Evolutionary conservation across 305 asterid genomes (phyloP), one percentile per base, ranked within the genome.

Genomic region (Euphrasia arctica): DNA sequence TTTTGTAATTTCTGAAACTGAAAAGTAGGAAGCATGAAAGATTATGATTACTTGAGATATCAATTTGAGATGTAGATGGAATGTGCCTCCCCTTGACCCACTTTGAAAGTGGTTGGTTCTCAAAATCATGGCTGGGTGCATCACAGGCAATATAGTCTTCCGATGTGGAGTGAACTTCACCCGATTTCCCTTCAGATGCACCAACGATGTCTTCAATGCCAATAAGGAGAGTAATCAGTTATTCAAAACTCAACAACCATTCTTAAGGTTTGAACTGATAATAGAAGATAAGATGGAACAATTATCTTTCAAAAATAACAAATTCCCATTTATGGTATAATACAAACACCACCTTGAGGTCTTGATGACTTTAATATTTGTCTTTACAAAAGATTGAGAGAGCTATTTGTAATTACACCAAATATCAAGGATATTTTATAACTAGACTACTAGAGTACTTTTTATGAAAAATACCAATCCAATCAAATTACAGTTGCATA

Each of bases 31-130:
- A 50, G 39, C 29, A 54, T 9, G 58, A 50, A 50, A 54, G 11
- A 62, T 29, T 5, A 13, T 58, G 68, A 67, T 86, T 84, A 86
- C 98, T 74, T 61, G 84, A 76, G 68, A 78, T 72, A 77, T 82
- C 83, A 64, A 42, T 64, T 64, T 52, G 9, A 5, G 77, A 60
- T 62, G 58, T 7, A 5, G 79, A 60, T 62, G 87, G 78, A 64
- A 83, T 13, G 42, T 82, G 82, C 64, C 71, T 75, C 76, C 70
- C 91, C 63, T 68, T 85, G 22, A 88, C 74, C 94, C 95, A 89
- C 71, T 68, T 81, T 18, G 95, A 78, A 65, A 86, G 90, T 56
- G 92, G 94, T 69, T 88, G 87, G 66, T 90, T 80, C 55, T 88
- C 94, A 27, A 81, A 72, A 25, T 68, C 77, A 27, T 71, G 71